These are phyloP conservation scores for Thuidium tamariscinum DNA, from an alignment of 225 moss, liverwort and hornwort species.

Conservation along the genomic window DNA sequence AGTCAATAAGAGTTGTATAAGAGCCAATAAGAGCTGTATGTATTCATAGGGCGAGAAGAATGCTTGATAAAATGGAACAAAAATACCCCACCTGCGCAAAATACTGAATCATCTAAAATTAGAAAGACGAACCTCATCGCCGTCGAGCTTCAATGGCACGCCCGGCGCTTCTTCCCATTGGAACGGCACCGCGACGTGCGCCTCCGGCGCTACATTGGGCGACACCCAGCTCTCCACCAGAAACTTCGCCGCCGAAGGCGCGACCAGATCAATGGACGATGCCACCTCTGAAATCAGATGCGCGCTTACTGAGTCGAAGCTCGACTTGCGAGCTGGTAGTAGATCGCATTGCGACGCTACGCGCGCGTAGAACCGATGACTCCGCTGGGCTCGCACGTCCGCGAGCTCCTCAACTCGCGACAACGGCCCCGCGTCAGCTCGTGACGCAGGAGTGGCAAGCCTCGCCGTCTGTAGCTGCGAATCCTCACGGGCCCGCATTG, in stretches of 20 bases:
- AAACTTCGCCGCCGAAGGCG: constrained; percentile 8
- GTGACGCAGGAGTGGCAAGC: neutral
- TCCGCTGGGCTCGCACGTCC: neutral
- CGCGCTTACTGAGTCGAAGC: constrained; percentile 1
- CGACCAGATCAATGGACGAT: constrained; percentile 4
- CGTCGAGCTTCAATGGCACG: neutral
- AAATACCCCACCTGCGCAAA: neutral
- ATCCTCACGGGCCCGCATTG: neutral
- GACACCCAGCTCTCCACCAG: constrained; percentile 6
- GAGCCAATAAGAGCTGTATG: neutral
- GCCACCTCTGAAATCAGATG: constrained; percentile 3
- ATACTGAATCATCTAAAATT: neutral
- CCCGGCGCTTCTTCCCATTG: constrained; percentile 6
- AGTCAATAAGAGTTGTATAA: neutral
- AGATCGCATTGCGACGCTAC: neutral
- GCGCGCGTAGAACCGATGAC: constrained; percentile 1
- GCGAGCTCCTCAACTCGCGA: neutral
- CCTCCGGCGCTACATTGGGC: neutral
- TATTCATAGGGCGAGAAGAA: neutral
- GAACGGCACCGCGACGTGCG: constrained; percentile 5
- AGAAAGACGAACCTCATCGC: neutral
- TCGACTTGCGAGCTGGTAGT: neutral
- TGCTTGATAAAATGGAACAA: neutral
- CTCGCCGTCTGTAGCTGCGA: neutral
- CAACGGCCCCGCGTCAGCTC: neutral